Evolutionary conservation across 2,329 filamentous ascomycete species (phyloP).

Genomic region (Elsinoe perseae): DNA sequence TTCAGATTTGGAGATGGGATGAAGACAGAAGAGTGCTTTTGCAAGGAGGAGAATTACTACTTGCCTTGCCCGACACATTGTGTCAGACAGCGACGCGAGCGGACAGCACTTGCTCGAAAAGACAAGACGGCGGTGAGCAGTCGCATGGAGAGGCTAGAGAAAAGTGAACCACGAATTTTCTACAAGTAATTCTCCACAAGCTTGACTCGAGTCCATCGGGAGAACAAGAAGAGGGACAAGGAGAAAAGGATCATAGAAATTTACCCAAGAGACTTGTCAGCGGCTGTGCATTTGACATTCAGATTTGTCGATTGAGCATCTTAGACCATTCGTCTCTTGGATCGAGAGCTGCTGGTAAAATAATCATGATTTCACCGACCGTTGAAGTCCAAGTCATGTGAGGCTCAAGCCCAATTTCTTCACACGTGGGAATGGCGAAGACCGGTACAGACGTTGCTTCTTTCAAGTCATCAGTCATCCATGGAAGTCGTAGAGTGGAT

Average conservation of each 20-base stretch:
- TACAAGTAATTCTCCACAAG: neutral
- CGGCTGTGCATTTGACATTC: conserved; percentile 6
- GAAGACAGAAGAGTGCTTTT: neutral
- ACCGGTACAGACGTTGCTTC: neutral
- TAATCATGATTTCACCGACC: neutral
- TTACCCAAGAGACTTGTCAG: conserved; percentile 4
- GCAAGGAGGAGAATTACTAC: too few relatives aligned
- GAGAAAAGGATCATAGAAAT: neutral
- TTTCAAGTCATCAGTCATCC: neutral
- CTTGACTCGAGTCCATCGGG: neutral
- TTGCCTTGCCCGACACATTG: too few relatives aligned
- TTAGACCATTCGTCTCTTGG: neutral
- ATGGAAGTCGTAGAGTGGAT: neutral
- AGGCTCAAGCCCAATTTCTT: neutral
- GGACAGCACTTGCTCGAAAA: neutral
- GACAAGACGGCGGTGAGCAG: neutral
- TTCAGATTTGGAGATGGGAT: neutral
- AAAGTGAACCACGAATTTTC: neutral
- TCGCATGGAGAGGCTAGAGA: neutral
- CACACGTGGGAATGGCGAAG: neutral
- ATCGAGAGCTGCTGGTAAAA: neutral
- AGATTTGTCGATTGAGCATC: neutral
- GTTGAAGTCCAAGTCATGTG: neutral
- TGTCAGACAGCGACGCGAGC: neutral
- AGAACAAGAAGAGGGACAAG: neutral